Base-by-base conservation (phyloP, 331 rosid species). In the Quercus tomentella region DNA sequence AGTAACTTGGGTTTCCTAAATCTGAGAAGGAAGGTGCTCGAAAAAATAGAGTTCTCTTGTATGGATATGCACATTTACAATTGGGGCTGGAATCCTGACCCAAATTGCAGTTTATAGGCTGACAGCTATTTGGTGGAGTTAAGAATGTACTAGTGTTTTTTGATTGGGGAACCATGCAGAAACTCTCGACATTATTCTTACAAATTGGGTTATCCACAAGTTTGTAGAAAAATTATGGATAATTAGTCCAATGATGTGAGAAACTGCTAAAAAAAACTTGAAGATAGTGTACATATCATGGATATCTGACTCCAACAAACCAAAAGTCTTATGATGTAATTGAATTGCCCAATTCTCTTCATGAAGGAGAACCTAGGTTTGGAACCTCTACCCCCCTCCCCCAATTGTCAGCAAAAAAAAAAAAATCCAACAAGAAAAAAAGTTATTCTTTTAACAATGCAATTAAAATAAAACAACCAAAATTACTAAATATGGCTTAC, bases 1-100 rank as follows among this genome's bases (percentile, higher is more conserved):
- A 92, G 56, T 79, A 23, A 71, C 70, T 82, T 6, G 21, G 7
- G 62, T 85, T 84, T 26, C 16, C 79, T 81, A 87, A 77, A 77
- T 75, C 83, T 12, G 89, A 88, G 83, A 93, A 85, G 37, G 86
- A 73, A 58, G 89, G 89, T 54, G 91, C 89, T 88, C 87, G 74
- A 80, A 92, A 85, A 76, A 22, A 7, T 33, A 94, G 83, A 66
- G 80, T 82, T 79, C 96, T 94, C 2, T 74, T 67, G 76, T 84
- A 94, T 72, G 97, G 90, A 56, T 84, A 87, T 76, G 89, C 89
- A 77, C 98, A 94, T 81, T 12, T 78, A 77, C 98, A 92, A 14
- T 81, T 82, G 18, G 94, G 97, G 82, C 91, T 91, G 21, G 73
- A 58, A 78, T 25, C 83, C 79, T 79, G 83, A 35, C 81, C 75